Conservation (phyloP, 2,329 filamentous ascomycete species). For the Chrysosporium keratinophilum region DNA sequence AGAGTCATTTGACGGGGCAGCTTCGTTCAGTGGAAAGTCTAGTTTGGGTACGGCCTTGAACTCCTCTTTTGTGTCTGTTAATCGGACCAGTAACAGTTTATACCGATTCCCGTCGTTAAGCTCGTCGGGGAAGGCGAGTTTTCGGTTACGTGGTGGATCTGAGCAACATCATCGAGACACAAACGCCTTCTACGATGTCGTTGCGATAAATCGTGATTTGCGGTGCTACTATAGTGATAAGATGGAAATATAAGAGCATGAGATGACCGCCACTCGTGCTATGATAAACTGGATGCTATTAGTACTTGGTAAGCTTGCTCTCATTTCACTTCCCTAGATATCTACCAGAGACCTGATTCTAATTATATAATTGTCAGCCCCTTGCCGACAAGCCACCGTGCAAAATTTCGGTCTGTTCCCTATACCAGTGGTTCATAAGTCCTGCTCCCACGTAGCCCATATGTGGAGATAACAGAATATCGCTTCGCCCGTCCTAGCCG, state of each 20-base stretch:
- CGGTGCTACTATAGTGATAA: neutral
- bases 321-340: neutral
- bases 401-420: slow-evolving; percentile 58
- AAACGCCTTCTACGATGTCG: slow-evolving; percentile 29
- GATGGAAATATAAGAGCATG: neutral
- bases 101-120: slow-evolving; percentile 8
- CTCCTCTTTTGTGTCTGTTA: slow-evolving; percentile 10
- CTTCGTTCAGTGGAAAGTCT: slow-evolving; percentile 6
- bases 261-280: neutral
- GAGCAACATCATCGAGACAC: slow-evolving; percentile 13
- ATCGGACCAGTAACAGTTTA: neutral
- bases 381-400: slow-evolving; percentile 52
- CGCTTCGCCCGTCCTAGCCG: slow-evolving; percentile 53
- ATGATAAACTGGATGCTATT: neutral
- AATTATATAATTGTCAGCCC: slow-evolving; percentile 28
- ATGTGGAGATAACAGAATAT: slow-evolving; percentile 64
- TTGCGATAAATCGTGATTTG: slow-evolving; percentile 20
- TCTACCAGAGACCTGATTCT: neutral
- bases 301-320: neutral
- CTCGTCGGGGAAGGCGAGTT: slow-evolving; percentile 12
- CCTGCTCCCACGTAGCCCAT: slow-evolving; percentile 68
- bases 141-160: slow-evolving; percentile 20
- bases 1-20: too few species aligned
- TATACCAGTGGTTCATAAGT: slow-evolving; percentile 56
- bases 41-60: neutral